Base-by-base conservation (phyloP, 2,329 filamentous ascomycete genomes). In the Aspergillus melleus region DNA sequence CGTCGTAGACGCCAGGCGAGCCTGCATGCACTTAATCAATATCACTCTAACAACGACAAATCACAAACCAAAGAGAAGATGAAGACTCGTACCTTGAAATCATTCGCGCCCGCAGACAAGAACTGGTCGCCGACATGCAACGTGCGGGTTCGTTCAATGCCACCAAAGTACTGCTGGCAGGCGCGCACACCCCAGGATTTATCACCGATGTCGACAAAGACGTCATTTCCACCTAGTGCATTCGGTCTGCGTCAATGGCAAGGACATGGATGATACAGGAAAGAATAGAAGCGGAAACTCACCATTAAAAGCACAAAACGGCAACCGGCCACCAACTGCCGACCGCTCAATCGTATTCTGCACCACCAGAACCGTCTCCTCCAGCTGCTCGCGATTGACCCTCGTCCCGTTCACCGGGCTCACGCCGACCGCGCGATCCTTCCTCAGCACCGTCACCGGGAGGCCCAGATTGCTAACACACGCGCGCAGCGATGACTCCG, bases 71-170 rank as follows among this genome's bases (percentile, higher is more conserved):
- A n/a, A n/a, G n/a, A n/a, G n/a, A n/a, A n/a, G n/a, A n/a, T n/a
- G n/a, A n/a, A n/a, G n/a, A n/a, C n/a, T n/a, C n/a, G n/a, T n/a
- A 82, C 91, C 80, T 97, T 96, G 81, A 98, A 99, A 77, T 99
- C 95, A 77, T 99, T 99, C 16, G 92, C 92, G 0, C 93, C 93
- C 3, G 94, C 94, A 62, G 91, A 96, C 64, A 99, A 79, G 76
- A 99, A 99, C 78, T 99, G 95, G 77, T 99, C 87, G 14, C 95
- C 95, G 4, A 99, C 91, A 77, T 99, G 95, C 59, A 99, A 81
- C 9, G 93, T 97, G 70, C 90, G 90, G 64, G 89, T 86, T 3
- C 88, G 90, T 53, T 84, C 82, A 67, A 97, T 86, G 1, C 82
- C 86, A 4, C 90, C 90, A 73, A 97, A 96, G 81, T 92, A 96